Conservation (phyloP, 192 early-diverging fungal genomes). For the Irineochytrium annulatum region DNA sequence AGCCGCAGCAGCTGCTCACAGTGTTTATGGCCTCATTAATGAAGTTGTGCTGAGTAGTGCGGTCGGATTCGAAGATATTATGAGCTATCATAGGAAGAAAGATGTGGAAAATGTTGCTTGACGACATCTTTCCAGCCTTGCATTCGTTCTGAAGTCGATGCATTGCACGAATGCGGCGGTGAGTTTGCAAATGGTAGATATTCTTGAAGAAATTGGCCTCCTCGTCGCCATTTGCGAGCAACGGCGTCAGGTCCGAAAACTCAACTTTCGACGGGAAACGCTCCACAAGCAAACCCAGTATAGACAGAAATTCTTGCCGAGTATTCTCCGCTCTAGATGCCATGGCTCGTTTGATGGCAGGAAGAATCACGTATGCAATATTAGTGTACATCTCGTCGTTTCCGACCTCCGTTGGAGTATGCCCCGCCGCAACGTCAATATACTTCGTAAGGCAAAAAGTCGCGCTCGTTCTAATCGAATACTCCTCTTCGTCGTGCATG, state of each 20-base stretch:
- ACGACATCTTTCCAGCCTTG: slow-evolving; percentile 40
- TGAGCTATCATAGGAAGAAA: slow-evolving; percentile 85
- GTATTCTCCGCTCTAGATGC: slow-evolving; percentile 47
- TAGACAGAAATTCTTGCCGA: slow-evolving; percentile 64
- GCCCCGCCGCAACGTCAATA: slow-evolving; percentile 50
- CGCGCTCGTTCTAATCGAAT: slow-evolving; percentile 80
- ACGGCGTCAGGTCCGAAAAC: slow-evolving; percentile 59
- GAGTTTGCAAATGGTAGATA: slow-evolving; percentile 91
- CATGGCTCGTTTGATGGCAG: slow-evolving; percentile 68
- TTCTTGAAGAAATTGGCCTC: slow-evolving; percentile 96
- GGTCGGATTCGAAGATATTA: slow-evolving; percentile 77
- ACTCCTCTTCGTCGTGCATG: slow-evolving; percentile 80
- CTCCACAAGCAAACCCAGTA: slow-evolving; percentile 62
- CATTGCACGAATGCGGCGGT: slow-evolving; percentile 83
- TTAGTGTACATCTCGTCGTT: slow-evolving; percentile 3
- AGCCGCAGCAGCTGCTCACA: slow-evolving; percentile 62
- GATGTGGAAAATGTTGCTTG: slow-evolving; percentile 57
- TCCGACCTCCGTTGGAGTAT: slow-evolving; percentile 15
- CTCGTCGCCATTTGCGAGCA: slow-evolving; percentile 73
- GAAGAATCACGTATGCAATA: slow-evolving; percentile 62
- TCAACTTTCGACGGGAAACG: slow-evolving; percentile 52
- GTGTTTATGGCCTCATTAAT: slow-evolving; percentile 78
- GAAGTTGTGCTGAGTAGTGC: slow-evolving; percentile 64
- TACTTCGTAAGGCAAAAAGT: slow-evolving; percentile 70
- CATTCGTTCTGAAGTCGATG: slow-evolving; percentile 56